Percentiles rank a stretch among this genome's conserved stretches.
Evolutionary conservation across 352 stramenopile species (phyloP).

Genomic region (Elongisporangium prolatum): DNA sequence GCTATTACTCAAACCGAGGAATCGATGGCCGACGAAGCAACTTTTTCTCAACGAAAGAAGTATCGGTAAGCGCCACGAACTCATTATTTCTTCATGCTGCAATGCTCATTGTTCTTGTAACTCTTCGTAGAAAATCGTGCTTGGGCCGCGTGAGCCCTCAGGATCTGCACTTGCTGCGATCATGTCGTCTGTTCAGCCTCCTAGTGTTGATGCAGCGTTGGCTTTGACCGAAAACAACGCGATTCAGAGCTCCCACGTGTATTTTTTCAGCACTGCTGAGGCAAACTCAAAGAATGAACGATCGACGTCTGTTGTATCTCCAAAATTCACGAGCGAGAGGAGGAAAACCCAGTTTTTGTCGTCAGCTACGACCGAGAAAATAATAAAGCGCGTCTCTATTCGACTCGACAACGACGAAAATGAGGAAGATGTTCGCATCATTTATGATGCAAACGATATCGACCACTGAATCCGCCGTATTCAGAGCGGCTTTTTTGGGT

Average conservation of each 20-base stretch:
- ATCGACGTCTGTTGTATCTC: neutral
- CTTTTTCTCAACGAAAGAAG: slow-evolving; percentile 42
- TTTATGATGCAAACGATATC: neutral
- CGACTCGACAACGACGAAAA: neutral
- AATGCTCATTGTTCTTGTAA: too few species aligned
- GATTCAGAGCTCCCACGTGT: neutral
- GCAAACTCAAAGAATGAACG: neutral
- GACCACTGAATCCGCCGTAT: neutral
- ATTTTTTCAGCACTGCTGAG: neutral
- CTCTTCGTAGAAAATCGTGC: slow-evolving; percentile 43
- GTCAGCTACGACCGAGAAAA: neutral
- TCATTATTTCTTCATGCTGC: neutral
- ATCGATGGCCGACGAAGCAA: slow-evolving; percentile 36
- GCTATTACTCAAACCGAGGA: slow-evolving; percentile 14
- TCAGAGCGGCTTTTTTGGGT: neutral
- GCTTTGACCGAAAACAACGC: slow-evolving; percentile 33
- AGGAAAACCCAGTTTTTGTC: neutral
- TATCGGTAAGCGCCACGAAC: slow-evolving; percentile 16
- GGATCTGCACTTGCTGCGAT: slow-evolving; percentile 44
- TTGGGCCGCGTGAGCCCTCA: slow-evolving; percentile 45
- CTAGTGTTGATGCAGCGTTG: slow-evolving; percentile 40
- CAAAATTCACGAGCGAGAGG: neutral
- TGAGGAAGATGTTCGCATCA: neutral
- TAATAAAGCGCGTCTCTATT: neutral
- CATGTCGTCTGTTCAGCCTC: slow-evolving; percentile 37